A percentile compares a stretch with the other conserved stretches of the same genome.
Conservation (phyloP, 2,329 filamentous ascomycete species). For the Cryphonectria radicalis region DNA sequence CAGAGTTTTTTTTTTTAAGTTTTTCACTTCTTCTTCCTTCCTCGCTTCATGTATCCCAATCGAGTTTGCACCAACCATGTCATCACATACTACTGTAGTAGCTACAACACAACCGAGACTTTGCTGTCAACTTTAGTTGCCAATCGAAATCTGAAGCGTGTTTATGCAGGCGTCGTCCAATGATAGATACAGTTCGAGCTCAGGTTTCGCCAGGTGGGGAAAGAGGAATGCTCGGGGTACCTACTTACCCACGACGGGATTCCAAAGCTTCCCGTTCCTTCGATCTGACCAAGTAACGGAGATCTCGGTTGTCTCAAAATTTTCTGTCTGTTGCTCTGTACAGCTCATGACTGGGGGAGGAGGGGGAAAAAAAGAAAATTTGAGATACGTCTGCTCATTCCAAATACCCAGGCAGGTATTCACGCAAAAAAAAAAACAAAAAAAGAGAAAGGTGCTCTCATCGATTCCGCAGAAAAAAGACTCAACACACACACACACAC, state of each 20-base stretch:
- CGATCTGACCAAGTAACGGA: slow-evolving; percentile 10
- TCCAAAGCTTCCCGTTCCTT: slow-evolving; percentile 3
- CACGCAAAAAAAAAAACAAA: neutral
- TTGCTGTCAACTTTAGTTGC: slow-evolving; percentile 1
- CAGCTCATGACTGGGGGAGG: neutral
- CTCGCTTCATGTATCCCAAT: neutral
- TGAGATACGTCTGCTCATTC: neutral
- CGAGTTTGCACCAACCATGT: neutral
- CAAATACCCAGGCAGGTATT: neutral
- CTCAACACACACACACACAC: neutral
- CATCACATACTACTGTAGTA: neutral
- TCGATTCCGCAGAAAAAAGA: neutral
- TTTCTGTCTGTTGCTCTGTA: neutral
- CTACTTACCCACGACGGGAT: neutral
- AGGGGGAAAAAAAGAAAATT: neutral
- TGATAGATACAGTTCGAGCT: neutral
- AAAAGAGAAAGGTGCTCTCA: neutral
- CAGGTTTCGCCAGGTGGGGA: slow-evolving; percentile 3
- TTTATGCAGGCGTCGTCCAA: slow-evolving; percentile 11
- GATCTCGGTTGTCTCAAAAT: neutral
- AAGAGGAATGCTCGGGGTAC: slow-evolving; percentile 3
- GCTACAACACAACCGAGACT: neutral
- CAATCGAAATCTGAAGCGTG: slow-evolving; percentile 14
- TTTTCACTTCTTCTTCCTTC: neutral
- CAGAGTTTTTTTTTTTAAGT: neutral